Base-by-base conservation (phyloP, 441 rosid genomes). In the Lepidium campestre region DNA sequence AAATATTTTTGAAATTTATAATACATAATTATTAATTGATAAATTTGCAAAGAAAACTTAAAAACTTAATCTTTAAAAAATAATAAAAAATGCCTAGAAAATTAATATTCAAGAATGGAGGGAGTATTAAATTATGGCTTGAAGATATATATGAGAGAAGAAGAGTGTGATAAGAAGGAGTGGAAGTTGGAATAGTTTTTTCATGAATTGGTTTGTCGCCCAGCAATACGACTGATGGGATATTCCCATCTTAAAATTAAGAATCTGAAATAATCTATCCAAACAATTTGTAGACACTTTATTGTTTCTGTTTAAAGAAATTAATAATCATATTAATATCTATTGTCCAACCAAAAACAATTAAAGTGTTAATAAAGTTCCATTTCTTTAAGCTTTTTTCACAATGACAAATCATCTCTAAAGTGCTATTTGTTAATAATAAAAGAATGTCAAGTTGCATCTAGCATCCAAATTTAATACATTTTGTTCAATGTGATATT, bases 281-380 rank as follows among this genome's bases (percentile, higher is more conserved):
- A 40, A 68, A 59, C 32, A 17, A 59, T 31, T 23, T 40, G 35
- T 10, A 57, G 23, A 39, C 53, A 29, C 10, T 39, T 68, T 29
- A n/a, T 1, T 23, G 54, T 68, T 65, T 35, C 14, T 20, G 10
- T 44, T 37, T 29, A 68, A 37, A 68, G 36, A 39, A 48, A 50
- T 23, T 27, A n/a, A 48, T 58, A 58, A 68, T 40, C 35, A n/a
- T n/a, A n/a, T n/a, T 58, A 39, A 49, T 59, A 7, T 49, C 59
- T 49, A 35, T 35, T 68, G 31, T 59, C 54, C 67, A 68, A 68
- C 37, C 53, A 59, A 68, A 59, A 50, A 59, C 61, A 40, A 49
- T 14, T 39, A 1, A 39, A 59, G 52, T 49, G 66, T 14, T 27
- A 10, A 59, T 58, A 68, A 35, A 57, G 42, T 57, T 58, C 6